phyloP scores from a whole-genome alignment of 441 rosid species.

The Geranium incanum region DNA sequence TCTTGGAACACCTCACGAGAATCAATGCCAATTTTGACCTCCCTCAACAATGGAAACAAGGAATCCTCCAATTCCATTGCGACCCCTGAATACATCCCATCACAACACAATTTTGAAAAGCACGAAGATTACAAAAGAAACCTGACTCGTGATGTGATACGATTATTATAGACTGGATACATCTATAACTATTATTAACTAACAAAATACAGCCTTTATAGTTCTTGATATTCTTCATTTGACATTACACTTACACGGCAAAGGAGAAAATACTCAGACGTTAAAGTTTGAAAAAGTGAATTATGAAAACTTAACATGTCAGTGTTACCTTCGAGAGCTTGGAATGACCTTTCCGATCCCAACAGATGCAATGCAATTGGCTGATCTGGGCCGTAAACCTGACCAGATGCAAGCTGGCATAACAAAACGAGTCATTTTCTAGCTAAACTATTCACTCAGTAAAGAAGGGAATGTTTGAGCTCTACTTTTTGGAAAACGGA shows the following conservation, averaged over 20 bases:
- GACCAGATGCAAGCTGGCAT: constrained; percentile 83
- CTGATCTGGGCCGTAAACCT: constrained; percentile 83
- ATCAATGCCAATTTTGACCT: constrained; percentile 72
- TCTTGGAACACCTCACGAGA: constrained; percentile 80
- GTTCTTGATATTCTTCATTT: not conserved
- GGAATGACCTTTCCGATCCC: constrained; percentile 85
- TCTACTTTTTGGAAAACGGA: not conserved
- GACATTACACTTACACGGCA: not conserved
- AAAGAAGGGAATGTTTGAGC: not conserved
- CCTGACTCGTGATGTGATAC: not conserved
- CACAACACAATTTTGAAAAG: not conserved
- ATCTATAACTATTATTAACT: not conserved
- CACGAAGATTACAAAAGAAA: not conserved
- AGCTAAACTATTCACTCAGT: not conserved
- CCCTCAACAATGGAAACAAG: constrained; percentile 80
- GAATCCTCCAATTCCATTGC: constrained; percentile 98
- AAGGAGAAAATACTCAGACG: not conserved
- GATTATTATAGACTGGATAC: not conserved
- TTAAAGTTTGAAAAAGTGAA: no score
- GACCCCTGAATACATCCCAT: constrained; percentile 44
- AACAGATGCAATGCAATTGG: constrained; percentile 77
- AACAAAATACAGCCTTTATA: not conserved
- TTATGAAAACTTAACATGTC: not conserved
- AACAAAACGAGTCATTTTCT: constrained; percentile 15
- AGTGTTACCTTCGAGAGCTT: constrained; percentile 77